Percentiles rank a stretch among this genome's conserved stretches.
phyloP scores from a whole-genome alignment of 2,329 filamentous ascomycete species.

The Colletotrichum sp. region DNA sequence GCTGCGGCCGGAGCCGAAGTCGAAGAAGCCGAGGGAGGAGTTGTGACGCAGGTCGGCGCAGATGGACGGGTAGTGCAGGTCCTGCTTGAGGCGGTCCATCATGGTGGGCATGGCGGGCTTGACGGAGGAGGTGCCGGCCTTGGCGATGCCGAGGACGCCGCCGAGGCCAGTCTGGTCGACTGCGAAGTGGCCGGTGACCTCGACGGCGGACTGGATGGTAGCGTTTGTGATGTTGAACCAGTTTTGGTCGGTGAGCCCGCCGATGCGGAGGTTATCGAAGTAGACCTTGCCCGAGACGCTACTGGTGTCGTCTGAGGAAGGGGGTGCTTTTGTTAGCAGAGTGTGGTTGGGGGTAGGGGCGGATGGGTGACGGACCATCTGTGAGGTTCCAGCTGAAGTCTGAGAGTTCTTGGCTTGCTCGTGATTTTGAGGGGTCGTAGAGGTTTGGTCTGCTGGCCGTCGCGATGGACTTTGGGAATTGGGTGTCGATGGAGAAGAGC shows the following conservation, averaged over 20 bases:
- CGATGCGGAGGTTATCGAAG: slow-evolving; percentile 53
- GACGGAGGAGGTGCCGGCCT: slow-evolving; percentile 49
- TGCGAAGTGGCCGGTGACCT: slow-evolving; percentile 48
- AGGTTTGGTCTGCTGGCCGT: slow-evolving; percentile 46
- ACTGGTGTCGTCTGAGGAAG: slow-evolving; percentile 44
- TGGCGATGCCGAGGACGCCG: slow-evolving; percentile 58
- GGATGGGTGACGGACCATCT: slow-evolving; percentile 48
- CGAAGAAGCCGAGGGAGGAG: slow-evolving; percentile 34
- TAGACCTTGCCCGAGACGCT: slow-evolving; percentile 54
- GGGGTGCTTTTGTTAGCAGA: not conserved
- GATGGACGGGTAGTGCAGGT: slow-evolving; percentile 48
- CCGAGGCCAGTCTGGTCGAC: slow-evolving; percentile 42
- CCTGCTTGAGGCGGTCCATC: slow-evolving; percentile 46
- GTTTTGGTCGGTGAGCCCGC: slow-evolving; percentile 20
- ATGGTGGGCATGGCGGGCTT: slow-evolving; percentile 47
- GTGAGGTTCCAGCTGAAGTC: slow-evolving; percentile 53
- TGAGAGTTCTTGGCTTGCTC: slow-evolving; percentile 43
- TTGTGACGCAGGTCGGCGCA: slow-evolving; percentile 47
- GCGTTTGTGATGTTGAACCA: slow-evolving; percentile 46
- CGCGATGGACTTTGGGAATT: not conserved
- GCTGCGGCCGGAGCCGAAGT: slow-evolving; percentile 46
- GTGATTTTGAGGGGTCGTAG: slow-evolving; percentile 51
- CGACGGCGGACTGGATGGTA: slow-evolving; percentile 53
- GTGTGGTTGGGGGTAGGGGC: not conserved
- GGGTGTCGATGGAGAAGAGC: slow-evolving; percentile 35